Percentiles rank a stretch among this genome's conserved stretches.
Conservation (phyloP, 176 grass and related monocot species). For the Avena sativa region DNA sequence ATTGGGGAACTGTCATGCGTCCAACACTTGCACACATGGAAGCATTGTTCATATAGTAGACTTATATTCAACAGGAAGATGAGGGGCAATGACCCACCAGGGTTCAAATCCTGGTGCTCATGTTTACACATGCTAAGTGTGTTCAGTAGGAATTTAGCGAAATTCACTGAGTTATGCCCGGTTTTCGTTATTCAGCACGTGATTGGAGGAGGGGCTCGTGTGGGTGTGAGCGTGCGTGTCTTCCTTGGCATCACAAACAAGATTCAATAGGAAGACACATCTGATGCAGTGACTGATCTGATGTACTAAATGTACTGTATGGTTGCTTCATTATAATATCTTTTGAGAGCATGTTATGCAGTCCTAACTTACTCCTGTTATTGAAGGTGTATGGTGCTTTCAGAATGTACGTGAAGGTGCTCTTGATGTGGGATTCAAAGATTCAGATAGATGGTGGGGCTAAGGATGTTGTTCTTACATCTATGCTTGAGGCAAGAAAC, state of each 20-base stretch:
- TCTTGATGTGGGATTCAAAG: conserved; percentile 98
- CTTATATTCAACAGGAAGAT: conserved; percentile 7
- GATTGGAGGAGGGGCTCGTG: neutral
- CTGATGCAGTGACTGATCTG: neutral
- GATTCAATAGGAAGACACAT: neutral
- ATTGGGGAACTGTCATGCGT: neutral
- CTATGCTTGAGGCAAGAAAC: conserved; percentile 97
- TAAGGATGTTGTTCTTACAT: conserved; percentile 82
- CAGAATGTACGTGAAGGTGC: conserved; percentile 97
- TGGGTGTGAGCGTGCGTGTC: neutral
- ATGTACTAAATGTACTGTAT: conserved; percentile 3
- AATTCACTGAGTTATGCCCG: neutral
- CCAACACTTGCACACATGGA: conserved; percentile 1
- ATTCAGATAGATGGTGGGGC: conserved; percentile 92
- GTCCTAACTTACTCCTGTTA: conserved; percentile 42
- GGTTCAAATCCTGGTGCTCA: conserved; percentile 2
- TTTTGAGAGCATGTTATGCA: conserved; percentile 20
- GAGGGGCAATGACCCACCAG: neutral
- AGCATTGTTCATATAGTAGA: neutral
- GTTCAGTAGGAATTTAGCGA: neutral
- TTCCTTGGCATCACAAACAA: neutral
- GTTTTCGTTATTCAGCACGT: neutral
- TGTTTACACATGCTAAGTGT: neutral
- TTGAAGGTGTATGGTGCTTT: conserved; percentile 98
- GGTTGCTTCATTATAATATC: conserved; percentile 23